Evolutionary conservation across 176 grass and related monocot genomes (phyloP), one percentile per base, ranked within the genome.

Genomic region (Eremochloa ophiuroides): DNA sequence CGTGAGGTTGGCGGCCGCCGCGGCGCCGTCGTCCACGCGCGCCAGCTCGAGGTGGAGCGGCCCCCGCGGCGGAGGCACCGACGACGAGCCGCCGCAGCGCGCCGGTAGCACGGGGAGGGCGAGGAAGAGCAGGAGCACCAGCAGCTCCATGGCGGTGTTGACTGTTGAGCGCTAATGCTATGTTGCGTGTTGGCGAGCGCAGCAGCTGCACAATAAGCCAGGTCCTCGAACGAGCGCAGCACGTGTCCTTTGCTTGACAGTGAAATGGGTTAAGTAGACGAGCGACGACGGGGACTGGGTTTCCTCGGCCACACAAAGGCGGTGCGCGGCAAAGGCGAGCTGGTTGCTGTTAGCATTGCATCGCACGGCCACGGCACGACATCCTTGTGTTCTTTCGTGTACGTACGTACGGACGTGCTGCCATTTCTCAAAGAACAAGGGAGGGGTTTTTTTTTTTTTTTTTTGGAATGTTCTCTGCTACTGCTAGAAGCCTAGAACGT

Each of bases 111-210:
- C 35, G 10, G 83, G 42, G 61, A 88, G 53, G 41, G 74, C 47
- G 82, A 88, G 71, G 44, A 91, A 58, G 41, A 88, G 86, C 6
- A 85, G 89, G 41, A 88, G 86, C 6, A 71, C 85, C 10, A 71
- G 44, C 1, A 43, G 9, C 1, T 37, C 56, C 89, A 91, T 91
- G 76, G 55, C 39, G n/a, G 31, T 15, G 73, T n/a, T n/a, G n/a
- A n/a, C n/a, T n/a, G 13, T 22, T 69, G 51, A 15, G 63, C n/a
- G n/a, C n/a, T n/a, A n/a, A 7, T 43, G 41, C 22, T 33, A 28
- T n/a, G 33, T 33, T 10, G 20, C 5, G 38, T 75, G 17, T 62
- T 50, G 17, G 25, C 42, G 42, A 29, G 46, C 46, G n/a, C 28
- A n/a, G n/a, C n/a, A n/a, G n/a, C n/a, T n/a, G n/a, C n/a, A n/a